These are phyloP conservation scores for Pelargonium cotyledonis DNA, from an alignment of 441 rosid genomes.

Conservation along the genomic window DNA sequence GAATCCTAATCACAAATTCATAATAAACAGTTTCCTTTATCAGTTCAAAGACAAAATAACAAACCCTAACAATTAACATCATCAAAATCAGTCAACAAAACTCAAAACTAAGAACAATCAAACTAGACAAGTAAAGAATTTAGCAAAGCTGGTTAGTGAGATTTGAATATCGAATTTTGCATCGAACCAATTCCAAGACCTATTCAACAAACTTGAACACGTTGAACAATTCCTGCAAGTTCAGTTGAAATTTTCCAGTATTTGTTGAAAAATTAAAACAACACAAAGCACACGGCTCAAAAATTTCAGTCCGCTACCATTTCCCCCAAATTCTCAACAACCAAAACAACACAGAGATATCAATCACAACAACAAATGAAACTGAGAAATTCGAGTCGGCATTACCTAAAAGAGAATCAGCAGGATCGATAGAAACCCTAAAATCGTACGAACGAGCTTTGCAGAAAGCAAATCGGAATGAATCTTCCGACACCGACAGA, in stretches of 20 bases:
- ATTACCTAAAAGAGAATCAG: neutral
- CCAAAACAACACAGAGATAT: slow-evolving; percentile 20
- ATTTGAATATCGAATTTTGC: slow-evolving; percentile 12
- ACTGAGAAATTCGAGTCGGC: slow-evolving; percentile 18
- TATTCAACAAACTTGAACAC: slow-evolving; percentile 3
- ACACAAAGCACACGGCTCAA: slow-evolving; percentile 10
- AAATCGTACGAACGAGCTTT: neutral
- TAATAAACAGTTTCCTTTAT: neutral
- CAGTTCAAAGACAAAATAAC: slow-evolving; percentile 6
- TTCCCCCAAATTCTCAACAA: slow-evolving; percentile 20
- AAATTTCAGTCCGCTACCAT: slow-evolving; percentile 7
- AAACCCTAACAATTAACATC: slow-evolving; percentile 18
- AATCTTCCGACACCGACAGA: slow-evolving; percentile 8
- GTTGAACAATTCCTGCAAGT: neutral
- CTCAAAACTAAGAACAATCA: neutral
- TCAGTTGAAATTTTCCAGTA: neutral
- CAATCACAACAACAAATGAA: slow-evolving; percentile 11
- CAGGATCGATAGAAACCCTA: slow-evolving; percentile 8
- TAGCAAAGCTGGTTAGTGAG: neutral
- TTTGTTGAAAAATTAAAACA: neutral
- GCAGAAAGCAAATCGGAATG: slow-evolving; percentile 4
- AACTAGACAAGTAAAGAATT: slow-evolving; percentile 16
- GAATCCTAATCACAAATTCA: neutral
- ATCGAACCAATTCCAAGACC: neutral
- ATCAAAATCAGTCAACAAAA: slow-evolving; percentile 14